Evolutionary conservation across 2,329 filamentous ascomycete genomes (phyloP), one percentile per base, ranked within the genome.

Genomic region (Septoria linicola): DNA sequence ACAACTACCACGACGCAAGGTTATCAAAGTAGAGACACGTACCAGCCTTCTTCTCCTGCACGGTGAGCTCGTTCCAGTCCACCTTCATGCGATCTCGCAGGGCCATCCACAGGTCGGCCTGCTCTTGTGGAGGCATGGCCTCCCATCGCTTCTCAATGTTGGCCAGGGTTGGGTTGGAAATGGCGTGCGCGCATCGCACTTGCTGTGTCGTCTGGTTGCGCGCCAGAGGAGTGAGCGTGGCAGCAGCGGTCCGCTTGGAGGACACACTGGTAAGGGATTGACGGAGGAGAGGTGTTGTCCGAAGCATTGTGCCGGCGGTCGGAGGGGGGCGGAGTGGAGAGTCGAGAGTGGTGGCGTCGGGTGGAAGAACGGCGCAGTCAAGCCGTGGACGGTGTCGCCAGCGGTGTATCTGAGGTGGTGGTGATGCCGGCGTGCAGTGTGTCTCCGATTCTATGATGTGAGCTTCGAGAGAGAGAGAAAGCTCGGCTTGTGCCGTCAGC

Each of bases 71-170:
- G 70, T 86, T 83, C 93, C 93, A 99, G 80, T 89, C 90, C 67
- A 82, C 84, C 88, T 96, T 96, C 93, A 99, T 99, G 70, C 93
- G 87, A 78, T 99, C 93, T 75, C 93, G 84, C 74, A 99, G 80
- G 65, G 87, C 80, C 93, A 99, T 99, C 93, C 93, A 99, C 67
- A 99, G 80, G 72, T 99, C 93, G 63, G 93, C 93, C 84, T 99
- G 93, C 83, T 99, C 93, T 81, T 96, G 90, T 60, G 93, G 89
- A 54, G 92, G 91, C 88, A 97, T 91, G 59, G 80, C 83, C 80
- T 99, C 93, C 93, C 93, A 99, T 80, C 93, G 83, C 86, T 96
- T 96, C 85, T 99, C 93, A 70, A 99, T 97, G 77, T 95, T 90
- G 75, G 89, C 88, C 69, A 99, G 83, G 53, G 89, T 96, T 65